Base-by-base conservation (phyloP, 2,329 filamentous ascomycete species). In the Penicillium sumatraense region DNA sequence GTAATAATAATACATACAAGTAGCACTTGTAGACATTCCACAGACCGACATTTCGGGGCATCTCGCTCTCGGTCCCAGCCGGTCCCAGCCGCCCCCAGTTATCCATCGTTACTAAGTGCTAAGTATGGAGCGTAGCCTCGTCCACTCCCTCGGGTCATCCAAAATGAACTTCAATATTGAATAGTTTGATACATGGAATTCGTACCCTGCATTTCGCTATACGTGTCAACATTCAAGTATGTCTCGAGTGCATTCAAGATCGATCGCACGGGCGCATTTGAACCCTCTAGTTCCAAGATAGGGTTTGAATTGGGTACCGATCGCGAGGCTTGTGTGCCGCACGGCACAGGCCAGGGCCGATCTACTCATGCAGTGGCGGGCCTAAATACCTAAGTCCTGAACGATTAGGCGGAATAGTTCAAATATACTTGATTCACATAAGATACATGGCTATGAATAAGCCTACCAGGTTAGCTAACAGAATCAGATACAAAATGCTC, bases 271-370 rank as follows among this genome's bases (percentile, higher is more conserved):
- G 41, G 41, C 24, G 38, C 27, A 13, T 33, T 18, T 13, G 26
- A 23, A 16, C 45, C 45, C 35, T 41, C 44, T 29, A 35, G 38
- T 51, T 57, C 48, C 35, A 21, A 55, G 57, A 61, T 56, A 60
- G 52, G 51, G 51, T 61, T 59, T 52, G 26, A 31, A 13, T 49
- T 51, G 45, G 46, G 33, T 47, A 49, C 40, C 49, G 54, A 58
- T 52, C 49, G 27, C 50, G 31, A 51, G 51, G 52, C 35, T 57
- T 59, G 29, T 56, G 33, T 52, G 46, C 27, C 33, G 33, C 40
- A 47, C 36, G 24, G 53, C 38, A 56, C 26, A 58, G 45, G 33
- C 54, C 31, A 44, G 16, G 4, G 21, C 41, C 16, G 26, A 31
- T 31, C 26, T 27, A 16, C n/a, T 41, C n/a, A 11, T 44, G 40